Conservation (phyloP, 23 red algal genomes). For the Gracilariopsis chorda region DNA sequence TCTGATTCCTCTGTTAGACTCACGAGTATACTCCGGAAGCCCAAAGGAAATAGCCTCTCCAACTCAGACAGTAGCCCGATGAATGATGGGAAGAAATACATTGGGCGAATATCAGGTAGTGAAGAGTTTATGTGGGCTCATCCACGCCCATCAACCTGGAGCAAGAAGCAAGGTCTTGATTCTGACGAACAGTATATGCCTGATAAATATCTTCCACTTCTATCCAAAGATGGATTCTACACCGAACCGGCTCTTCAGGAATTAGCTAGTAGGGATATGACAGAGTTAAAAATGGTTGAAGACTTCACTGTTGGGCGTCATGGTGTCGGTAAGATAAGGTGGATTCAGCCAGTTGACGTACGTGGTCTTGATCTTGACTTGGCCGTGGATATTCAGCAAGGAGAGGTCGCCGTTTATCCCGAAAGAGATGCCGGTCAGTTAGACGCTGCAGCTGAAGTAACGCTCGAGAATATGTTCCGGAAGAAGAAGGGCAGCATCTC, state of each 20-base stretch:
- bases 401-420: conserved; percentile 71
- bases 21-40: neutral
- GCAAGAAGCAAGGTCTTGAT: conserved; percentile 34
- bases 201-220: conserved; percentile 41
- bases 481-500: neutral
- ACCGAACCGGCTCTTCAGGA: conserved; percentile 42
- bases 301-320: conserved; percentile 69
- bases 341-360: conserved; percentile 79
- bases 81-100: conserved; percentile 6
- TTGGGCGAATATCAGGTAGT: neutral
- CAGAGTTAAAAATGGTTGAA: conserved; percentile 61
- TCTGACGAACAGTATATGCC: conserved; percentile 53
- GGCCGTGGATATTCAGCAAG: conserved; percentile 56
- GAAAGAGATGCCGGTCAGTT: conserved; percentile 55
- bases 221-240: conserved; percentile 59
- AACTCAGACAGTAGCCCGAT: neutral
- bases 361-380: conserved; percentile 65
- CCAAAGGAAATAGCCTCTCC: neutral
- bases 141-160: conserved; percentile 44
- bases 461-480: conserved; percentile 34
- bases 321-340: conserved; percentile 75
- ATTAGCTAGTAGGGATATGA: conserved; percentile 24
- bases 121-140: conserved; percentile 51
- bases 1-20: neutral
- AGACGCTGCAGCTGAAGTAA: conserved; percentile 37